phyloP scores from a whole-genome alignment of 331 rosid species.

The Erythrophleum ivorense region DNA sequence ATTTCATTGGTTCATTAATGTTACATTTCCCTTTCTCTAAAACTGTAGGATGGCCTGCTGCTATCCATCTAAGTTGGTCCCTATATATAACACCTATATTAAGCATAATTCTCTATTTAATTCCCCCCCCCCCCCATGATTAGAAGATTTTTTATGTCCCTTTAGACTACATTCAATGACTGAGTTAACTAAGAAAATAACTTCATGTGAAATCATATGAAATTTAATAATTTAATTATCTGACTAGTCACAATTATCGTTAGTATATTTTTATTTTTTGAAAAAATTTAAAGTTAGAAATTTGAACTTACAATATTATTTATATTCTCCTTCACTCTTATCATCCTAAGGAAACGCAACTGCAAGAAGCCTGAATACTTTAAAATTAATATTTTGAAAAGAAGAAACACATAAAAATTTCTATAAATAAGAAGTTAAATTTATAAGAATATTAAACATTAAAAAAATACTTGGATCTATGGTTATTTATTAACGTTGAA shows the following conservation, averaged over 20 bases:
- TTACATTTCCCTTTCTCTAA: not conserved
- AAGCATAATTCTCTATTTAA: not conserved
- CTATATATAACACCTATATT: not conserved
- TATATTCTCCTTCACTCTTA: not conserved
- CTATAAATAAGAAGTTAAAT: too few species aligned
- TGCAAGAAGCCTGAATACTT: too few species aligned
- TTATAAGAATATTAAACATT: too few species aligned
- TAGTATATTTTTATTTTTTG: too few species aligned
- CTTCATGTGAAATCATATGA: too few species aligned
- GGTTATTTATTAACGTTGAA: too few species aligned
- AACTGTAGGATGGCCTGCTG: constrained; percentile 9
- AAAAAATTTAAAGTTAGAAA: not conserved
- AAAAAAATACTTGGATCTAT: too few species aligned
- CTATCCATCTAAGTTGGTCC: constrained; percentile 25
- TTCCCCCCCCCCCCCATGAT: not conserved
- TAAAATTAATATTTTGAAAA: too few species aligned
- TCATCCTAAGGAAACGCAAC: not conserved
- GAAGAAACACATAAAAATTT: too few species aligned
- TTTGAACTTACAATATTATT: not conserved
- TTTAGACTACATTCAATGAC: not conserved
- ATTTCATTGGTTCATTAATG: not conserved
- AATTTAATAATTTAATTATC: too few species aligned
- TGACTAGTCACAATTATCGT: too few species aligned
- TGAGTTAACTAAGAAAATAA: not conserved
- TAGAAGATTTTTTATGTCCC: too few species aligned